Evolutionary conservation across 495 filamentous ascomycete species (phyloP), one percentile per base, ranked within the genome.

Genomic region (Neurospora sp.): DNA sequence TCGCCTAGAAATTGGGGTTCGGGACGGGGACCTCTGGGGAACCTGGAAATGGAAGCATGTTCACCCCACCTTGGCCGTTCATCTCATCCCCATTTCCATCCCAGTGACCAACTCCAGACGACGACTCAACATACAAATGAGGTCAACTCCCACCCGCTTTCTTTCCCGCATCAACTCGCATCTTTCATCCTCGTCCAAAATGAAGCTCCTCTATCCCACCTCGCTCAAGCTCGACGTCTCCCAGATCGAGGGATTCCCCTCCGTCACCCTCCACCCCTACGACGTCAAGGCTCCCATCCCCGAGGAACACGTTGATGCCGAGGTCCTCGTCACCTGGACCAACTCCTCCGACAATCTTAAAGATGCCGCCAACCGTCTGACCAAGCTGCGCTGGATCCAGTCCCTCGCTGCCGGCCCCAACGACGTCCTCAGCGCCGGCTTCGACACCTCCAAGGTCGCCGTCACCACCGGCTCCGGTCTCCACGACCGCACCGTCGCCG

Each of bases 141-240:
- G 53, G 53, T 65, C 53, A 35, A 65, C 53, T 65, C 53, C 53
- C 22, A 18, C 53, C 53, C 27, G 14, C 31, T 65, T 65, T 8
- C 53, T 65, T 35, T 65, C 53, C 53, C 6, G 12, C 53, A 65
- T 65, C 14, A 65, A 65, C 53, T 65, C 53, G 27, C 53, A 65
- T 65, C 27, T 65, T 35, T 65, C 53, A 1, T 2, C 16, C 38
- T 31, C 61, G 35, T 18, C 40, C 20, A 77, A 71, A 39, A 89
- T 89, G 87, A 89, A 90, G 79, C 84, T 90, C 78, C 86, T 89
- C 39, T 90, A 90, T 79, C 88, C 88, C 61, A 89, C 84, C 69
- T 88, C 87, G 8, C 82, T 89, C 72, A 77, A 78, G 39, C 82
- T 89, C 75, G 81, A 88, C 78, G 71, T 83, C 59, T 71, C 82